Percentiles rank a stretch among this genome's conserved stretches.
Evolutionary conservation across 164 flowering plant species (phyloP).

Genomic region (Saururus chinensis): DNA sequence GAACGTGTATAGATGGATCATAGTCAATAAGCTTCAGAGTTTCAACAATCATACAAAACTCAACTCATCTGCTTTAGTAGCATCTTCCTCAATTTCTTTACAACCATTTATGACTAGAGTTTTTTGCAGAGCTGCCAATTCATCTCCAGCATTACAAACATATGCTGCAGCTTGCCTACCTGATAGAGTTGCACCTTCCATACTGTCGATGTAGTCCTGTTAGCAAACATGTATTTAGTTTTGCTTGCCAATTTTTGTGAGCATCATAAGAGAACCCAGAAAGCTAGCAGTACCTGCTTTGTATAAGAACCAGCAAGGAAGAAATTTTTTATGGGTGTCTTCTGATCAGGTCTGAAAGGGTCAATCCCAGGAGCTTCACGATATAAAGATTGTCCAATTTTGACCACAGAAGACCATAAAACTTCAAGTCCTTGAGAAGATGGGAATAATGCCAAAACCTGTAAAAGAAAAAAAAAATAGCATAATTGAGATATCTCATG

Average conservation of each 20-base stretch:
- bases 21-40: background rate
- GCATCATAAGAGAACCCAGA: background rate
- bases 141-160: constrained; percentile 77
- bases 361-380: constrained; percentile 95
- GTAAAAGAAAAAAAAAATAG: constrained; percentile 4
- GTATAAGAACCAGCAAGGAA: constrained; percentile 98
- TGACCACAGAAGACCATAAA: constrained; percentile 91
- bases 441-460: constrained; percentile 81
- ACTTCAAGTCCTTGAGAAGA: constrained; percentile 85
- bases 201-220: constrained; percentile 96
- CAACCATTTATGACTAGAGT: constrained; percentile 25
- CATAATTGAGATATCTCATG: too few species aligned
- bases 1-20: background rate
- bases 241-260: background rate
- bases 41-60: constrained; percentile 1
- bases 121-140: constrained; percentile 41
- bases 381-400: constrained; percentile 85
- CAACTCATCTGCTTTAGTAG: constrained; percentile 34
- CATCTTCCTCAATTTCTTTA: constrained; percentile 11
- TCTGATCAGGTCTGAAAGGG: constrained; percentile 93
- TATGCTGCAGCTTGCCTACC: constrained; percentile 94
- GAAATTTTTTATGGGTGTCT: constrained; percentile 81
- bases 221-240: background rate
- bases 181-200: constrained; percentile 96
- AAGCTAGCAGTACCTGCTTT: constrained; percentile 53